phyloP scores from a whole-genome alignment of 495 filamentous ascomycete genomes.

The Aspergillus hancockii region DNA sequence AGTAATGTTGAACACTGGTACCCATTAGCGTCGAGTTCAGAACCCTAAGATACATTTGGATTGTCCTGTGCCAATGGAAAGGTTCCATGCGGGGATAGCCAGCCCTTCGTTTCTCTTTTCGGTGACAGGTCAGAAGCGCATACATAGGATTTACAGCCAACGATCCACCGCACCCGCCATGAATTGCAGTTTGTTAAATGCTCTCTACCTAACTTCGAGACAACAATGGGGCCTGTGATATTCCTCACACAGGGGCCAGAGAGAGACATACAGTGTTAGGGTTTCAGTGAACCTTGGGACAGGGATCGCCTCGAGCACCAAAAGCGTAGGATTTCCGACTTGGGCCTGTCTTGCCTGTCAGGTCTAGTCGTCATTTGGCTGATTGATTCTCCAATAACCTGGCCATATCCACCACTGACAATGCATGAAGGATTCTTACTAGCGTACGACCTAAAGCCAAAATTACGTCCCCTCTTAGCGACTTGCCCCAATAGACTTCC shows the following conservation, averaged over 20 bases:
- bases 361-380: conserved; percentile 6
- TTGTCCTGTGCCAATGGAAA: not conserved
- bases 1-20: not conserved
- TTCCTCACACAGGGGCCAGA: not conserved
- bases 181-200: no score
- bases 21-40: not conserved
- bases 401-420: not conserved
- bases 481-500: not conserved
- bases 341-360: not conserved
- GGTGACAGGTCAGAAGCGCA: not conserved
- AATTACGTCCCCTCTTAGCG: not conserved
- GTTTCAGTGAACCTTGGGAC: conserved; percentile 1
- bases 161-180: not conserved
- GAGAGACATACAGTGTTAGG: not conserved
- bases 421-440: conserved; percentile 5
- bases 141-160: not conserved
- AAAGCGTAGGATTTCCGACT: not conserved
- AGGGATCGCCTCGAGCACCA: not conserved
- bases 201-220: no score
- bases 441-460: conserved; percentile 4
- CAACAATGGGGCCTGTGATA: no score
- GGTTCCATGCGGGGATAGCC: not conserved
- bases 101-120: not conserved
- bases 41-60: not conserved
- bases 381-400: conserved; percentile 3